A percentile compares a stretch with the other conserved stretches of the same genome.
phyloP scores from a whole-genome alignment of 1,284 basidiomycete genomes.

The Athelia sp. region DNA sequence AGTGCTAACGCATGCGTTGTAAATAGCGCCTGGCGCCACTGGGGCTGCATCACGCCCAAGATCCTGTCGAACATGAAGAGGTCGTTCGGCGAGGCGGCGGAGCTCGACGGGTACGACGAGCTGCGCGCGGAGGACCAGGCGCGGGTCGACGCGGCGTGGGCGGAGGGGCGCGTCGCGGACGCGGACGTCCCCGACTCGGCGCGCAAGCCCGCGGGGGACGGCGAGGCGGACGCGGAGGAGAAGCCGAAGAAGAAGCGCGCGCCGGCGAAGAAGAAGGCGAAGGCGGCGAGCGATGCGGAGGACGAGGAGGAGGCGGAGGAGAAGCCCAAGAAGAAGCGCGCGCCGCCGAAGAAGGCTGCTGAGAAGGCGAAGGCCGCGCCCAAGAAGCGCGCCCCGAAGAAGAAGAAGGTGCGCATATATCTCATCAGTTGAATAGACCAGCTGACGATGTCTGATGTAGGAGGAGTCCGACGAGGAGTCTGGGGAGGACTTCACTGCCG shows the following conservation, averaged over 20 bases:
- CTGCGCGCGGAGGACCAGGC: conserved; percentile 61
- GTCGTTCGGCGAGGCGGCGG: conserved; percentile 50
- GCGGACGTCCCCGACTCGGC: conserved; percentile 77
- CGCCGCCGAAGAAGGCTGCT: conserved; percentile 24
- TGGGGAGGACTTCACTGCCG: conserved; percentile 30
- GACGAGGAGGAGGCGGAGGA: conserved; percentile 29
- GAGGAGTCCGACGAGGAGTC: conserved; percentile 20
- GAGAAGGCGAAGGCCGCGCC: conserved; percentile 26
- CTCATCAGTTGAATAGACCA: too few relatives aligned
- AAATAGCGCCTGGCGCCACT: conserved; percentile 80
- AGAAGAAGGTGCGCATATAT: conserved; percentile 20
- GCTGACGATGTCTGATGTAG: background rate
- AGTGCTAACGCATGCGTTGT: too few relatives aligned
- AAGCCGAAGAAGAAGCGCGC: conserved; percentile 32
- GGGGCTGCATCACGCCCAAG: conserved; percentile 72
- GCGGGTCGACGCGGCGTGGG: conserved; percentile 63
- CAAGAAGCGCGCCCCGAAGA: conserved; percentile 29
- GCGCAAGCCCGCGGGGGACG: conserved; percentile 46
- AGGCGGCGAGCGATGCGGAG: conserved; percentile 24
- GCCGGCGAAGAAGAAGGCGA: conserved; percentile 34
- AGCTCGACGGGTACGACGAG: conserved; percentile 71
- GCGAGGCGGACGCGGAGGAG: conserved; percentile 39
- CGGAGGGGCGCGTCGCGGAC: conserved; percentile 69
- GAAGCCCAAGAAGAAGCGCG: conserved; percentile 29
- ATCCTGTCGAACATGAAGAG: conserved; percentile 74